Percentiles rank a stretch among this genome's conserved stretches.
These are phyloP conservation scores for Dendrocalamus latiflorus DNA, from an alignment of 202 grass and related monocot species.

Conservation along the genomic window DNA sequence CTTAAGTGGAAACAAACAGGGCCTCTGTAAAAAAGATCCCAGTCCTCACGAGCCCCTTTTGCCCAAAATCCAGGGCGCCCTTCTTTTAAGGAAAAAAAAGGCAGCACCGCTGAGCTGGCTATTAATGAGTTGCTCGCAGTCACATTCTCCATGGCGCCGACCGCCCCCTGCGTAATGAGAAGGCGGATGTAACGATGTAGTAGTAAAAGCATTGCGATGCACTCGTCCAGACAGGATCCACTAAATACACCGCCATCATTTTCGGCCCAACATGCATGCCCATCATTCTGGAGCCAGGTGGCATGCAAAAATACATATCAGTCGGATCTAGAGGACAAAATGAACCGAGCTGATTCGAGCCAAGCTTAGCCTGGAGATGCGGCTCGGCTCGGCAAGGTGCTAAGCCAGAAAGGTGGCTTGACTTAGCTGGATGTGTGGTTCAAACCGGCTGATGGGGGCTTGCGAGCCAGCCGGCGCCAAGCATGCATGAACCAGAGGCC, in stretches of 20 bases:
- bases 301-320: background rate
- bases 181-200: too few relatives aligned
- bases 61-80: background rate
- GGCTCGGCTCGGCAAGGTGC: too few relatives aligned
- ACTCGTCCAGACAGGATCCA: background rate
- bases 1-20: too few relatives aligned
- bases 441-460: too few relatives aligned
- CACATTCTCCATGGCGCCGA: background rate
- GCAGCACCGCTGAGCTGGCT: conserved; percentile 1
- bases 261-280: conserved; percentile 6
- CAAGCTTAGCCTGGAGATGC: too few relatives aligned
- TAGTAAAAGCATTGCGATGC: background rate
- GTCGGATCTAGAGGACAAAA: background rate
- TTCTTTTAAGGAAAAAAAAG: conserved; percentile 1
- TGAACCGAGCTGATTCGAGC: too few relatives aligned
- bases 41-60: too few relatives aligned
- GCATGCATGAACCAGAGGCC: too few relatives aligned
- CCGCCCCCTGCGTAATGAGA: background rate
- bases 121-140: conserved; percentile 3
- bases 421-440: too few relatives aligned
- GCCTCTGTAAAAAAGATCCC: background rate
- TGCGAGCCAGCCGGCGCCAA: too few relatives aligned
- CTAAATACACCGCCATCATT: conserved; percentile 31
- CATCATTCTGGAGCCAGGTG: background rate
- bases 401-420: too few relatives aligned